Base-by-base conservation (phyloP, 1,284 basidiomycete species). In the Porogramme epimiltina region DNA sequence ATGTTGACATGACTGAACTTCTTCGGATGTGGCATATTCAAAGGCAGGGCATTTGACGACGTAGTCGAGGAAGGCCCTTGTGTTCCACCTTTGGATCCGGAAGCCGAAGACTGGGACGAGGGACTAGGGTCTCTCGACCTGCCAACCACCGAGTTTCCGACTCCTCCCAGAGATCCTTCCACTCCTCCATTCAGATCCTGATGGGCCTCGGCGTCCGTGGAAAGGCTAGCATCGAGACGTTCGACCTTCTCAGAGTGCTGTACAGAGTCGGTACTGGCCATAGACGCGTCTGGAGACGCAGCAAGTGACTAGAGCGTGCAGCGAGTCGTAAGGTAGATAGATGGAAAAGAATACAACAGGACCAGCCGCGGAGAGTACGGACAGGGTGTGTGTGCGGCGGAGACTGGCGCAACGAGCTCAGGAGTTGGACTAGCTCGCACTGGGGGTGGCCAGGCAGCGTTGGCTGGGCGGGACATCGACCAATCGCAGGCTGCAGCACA, bases 1-100 rank as follows among this genome's bases (percentile, higher is more conserved):
- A 96, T 91, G 67, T 92, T 93, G 60, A 91, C 82, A 25, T 91
- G 82, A 63, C 77, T 90, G 70, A 95, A 96, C 65, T 89, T 86
- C 79, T 94, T 95, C 42, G 86, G 84, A 51, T 87, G 87, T 0
- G 82, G 78, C 47, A 66, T 56, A 57, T 64, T 67, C 42, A 64
- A 55, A 24, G 63, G 63, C 6, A 70, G 56, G 4, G 62, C 51
- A 69, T 52, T 47, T 23, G 51, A 36, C 15, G 51, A 47, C 37
- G 52, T 56, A 36, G 57, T 42, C 19, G 56, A 51, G 34, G 58
- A 42, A 23, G 62, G 61, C 40, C 62, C 58, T 23, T 59, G 51
- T 25, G 60, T 49, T 43, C 55, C 57, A 36, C 56, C 54, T 43
- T 64, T 64, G 45, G 56, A 50, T 28, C 60, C 62, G 10, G 65